Conservation (phyloP, 805 yeast genomes). For the Komagataella pastoris region DNA sequence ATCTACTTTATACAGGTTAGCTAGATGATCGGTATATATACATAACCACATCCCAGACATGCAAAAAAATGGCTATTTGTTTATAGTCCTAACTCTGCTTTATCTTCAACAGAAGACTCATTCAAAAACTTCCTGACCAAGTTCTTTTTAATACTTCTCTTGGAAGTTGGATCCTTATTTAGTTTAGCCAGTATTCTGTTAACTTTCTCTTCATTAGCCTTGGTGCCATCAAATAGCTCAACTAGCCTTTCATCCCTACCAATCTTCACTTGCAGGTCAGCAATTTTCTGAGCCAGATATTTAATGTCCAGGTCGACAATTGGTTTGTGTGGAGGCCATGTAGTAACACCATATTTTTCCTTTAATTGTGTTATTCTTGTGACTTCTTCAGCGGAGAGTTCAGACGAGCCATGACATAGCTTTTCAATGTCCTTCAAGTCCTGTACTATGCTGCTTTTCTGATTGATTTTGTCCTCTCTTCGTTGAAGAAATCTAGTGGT, state of each 20-base stretch:
- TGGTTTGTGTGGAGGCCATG: conserved; percentile 31
- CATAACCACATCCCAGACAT: background rate
- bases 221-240: conserved; percentile 8
- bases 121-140: conserved; percentile 46
- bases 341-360: conserved; percentile 28
- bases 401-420: conserved; percentile 3
- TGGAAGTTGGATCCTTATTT: conserved; percentile 10
- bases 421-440: conserved; percentile 14
- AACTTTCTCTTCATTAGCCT: conserved; percentile 13
- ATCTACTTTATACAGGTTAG: background rate
- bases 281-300: conserved; percentile 17
- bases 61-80: background rate
- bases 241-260: conserved; percentile 16
- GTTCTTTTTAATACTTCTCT: conserved; percentile 44
- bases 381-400: conserved; percentile 15
- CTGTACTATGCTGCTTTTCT: conserved; percentile 13
- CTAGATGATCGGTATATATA: background rate
- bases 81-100: background rate
- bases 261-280: conserved; percentile 17
- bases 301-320: conserved; percentile 25
- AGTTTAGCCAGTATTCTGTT: conserved; percentile 17
- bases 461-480: conserved; percentile 17
- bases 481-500: conserved; percentile 39
- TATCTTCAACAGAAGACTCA: conserved; percentile 10
- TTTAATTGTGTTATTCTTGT: conserved; percentile 24